Base-by-base conservation (phyloP, 805 yeast genomes). In the Wickerhamomyces alni region DNA sequence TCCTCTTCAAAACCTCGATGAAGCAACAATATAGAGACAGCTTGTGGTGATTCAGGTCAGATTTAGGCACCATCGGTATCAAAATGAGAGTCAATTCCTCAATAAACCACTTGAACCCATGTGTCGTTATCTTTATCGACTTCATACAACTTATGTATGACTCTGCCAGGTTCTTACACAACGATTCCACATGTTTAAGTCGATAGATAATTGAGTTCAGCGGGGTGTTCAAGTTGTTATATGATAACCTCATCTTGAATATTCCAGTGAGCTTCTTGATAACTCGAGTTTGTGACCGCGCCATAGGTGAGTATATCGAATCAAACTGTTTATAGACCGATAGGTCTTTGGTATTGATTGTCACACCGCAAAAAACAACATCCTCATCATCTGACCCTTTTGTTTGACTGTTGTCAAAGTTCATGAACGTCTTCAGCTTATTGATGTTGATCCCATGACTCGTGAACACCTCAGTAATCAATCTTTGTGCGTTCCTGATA, bases 341-440 rank as follows among this genome's bases (percentile, higher is more conserved):
- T 13, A 74, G 51, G 7, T 40, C 47, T 2, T 35, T 32, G 8
- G 67, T 44, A 41, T 65, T 50, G 11, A 74, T 59, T 4, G 63
- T 48, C 10, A 67, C 49, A 1, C 72, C 79, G 45, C 76, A 70
- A 47, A 72, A 75, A 0, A 57, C 50, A 13, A 70, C 27, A 1
- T 33, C 36, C 8, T 32, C 36, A 11, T 22, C 18, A 28, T 31
- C n/a, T 6, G 33, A 33, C 27, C 37, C 17, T 30, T 45, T 29
- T 11, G 15, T 17, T 9, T 33, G 43, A 15, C 35, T 38, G 9
- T 38, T 36, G 33, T 48, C 40, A 50, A 62, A 51, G 43, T 58
- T 54, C 26, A 39, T 5, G 70, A 65, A 47, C 70, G 82, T 28
- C 53, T 57, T 35, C 55, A 54, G 25, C 67, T 75, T 16, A 66